Percentiles rank a stretch among this genome's conserved stretches.
Evolutionary conservation across 495 filamentous ascomycete species (phyloP).

Genomic region (Lasiosphaeriaceae sp.): DNA sequence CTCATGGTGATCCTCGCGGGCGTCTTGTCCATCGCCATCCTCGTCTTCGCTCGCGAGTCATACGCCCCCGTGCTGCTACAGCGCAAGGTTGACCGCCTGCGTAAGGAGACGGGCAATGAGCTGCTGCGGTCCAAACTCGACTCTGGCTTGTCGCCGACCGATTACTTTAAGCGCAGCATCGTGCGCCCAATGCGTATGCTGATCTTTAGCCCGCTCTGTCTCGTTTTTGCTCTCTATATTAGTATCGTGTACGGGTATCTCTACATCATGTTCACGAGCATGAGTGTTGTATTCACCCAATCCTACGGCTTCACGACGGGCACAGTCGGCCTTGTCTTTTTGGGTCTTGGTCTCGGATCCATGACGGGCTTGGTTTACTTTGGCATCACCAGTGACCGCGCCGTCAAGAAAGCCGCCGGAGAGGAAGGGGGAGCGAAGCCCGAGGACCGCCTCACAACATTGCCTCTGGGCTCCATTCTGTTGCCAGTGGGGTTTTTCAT

Average conservation of each 20-base stretch:
- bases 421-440: conserved; percentile 31
- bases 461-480: conserved; percentile 40
- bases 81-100: conserved; percentile 48
- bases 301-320: conserved; percentile 43
- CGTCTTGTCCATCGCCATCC: conserved; percentile 28
- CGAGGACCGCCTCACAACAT: conserved; percentile 11
- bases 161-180: conserved; percentile 36
- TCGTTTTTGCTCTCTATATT: conserved; percentile 66
- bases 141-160: conserved; percentile 39
- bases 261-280: conserved; percentile 70
- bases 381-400: conserved; percentile 29
- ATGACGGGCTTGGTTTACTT: conserved; percentile 31
- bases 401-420: conserved; percentile 26
- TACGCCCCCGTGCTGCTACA: conserved; percentile 57
- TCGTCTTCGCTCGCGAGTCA: conserved; percentile 55
- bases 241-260: conserved; percentile 68
- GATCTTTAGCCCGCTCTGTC: conserved; percentile 55
- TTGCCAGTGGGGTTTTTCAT: conserved; percentile 49
- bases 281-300: conserved; percentile 52
- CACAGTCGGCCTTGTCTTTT: conserved; percentile 35
- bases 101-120: conserved; percentile 43
- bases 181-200: conserved; percentile 51
- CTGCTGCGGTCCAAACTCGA: conserved; percentile 49
- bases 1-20: conserved; percentile 36
- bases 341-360: conserved; percentile 38